These are phyloP conservation scores for Glebionis coronaria DNA, from an alignment of 129 eudicot genomes.

Conservation along the genomic window DNA sequence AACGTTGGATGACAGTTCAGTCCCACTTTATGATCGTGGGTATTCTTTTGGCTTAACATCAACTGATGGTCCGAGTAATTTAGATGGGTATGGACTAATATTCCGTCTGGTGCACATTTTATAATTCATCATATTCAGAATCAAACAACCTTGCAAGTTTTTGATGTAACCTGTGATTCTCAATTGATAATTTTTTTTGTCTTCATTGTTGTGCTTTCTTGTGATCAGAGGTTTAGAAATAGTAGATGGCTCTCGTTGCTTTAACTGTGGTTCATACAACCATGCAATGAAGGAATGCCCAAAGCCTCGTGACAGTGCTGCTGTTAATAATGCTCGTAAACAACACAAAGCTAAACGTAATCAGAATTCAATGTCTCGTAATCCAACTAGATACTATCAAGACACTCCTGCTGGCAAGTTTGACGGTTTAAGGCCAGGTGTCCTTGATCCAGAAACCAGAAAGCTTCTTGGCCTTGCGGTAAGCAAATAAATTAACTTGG, in stretches of 20 bases:
- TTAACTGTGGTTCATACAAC: slow-evolving; percentile 86
- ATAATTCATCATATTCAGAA: neutral
- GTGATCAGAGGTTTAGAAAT: slow-evolving; percentile 54
- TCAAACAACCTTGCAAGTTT: neutral
- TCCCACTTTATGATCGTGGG: slow-evolving; percentile 96
- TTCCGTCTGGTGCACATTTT: slow-evolving; percentile 12
- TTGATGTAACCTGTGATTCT: neutral
- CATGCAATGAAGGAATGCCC: slow-evolving; percentile 87
- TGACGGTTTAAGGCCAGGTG: slow-evolving; percentile 90
- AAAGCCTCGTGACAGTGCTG: slow-evolving; percentile 80
- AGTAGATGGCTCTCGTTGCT: slow-evolving; percentile 72
- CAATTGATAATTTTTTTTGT: neutral
- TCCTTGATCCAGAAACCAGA: slow-evolving; percentile 74
- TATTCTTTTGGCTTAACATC: slow-evolving; percentile 59
- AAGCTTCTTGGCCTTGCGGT: slow-evolving; percentile 82
- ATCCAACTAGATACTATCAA: slow-evolving; percentile 80
- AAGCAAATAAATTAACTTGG: slow-evolving; percentile 5
- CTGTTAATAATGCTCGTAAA: slow-evolving; percentile 81
- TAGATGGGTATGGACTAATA: slow-evolving; percentile 51
- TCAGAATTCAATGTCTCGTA: slow-evolving; percentile 66
- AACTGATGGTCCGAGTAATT: slow-evolving; percentile 46
- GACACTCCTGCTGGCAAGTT: slow-evolving; percentile 76
- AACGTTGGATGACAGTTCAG: slow-evolving; percentile 55
- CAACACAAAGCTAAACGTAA: slow-evolving; percentile 66
- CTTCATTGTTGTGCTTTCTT: neutral